A percentile compares a stretch with the other conserved stretches of the same genome.
Evolutionary conservation across 164 flowering plant species (phyloP).

Genomic region (Vitis rotundifolia): DNA sequence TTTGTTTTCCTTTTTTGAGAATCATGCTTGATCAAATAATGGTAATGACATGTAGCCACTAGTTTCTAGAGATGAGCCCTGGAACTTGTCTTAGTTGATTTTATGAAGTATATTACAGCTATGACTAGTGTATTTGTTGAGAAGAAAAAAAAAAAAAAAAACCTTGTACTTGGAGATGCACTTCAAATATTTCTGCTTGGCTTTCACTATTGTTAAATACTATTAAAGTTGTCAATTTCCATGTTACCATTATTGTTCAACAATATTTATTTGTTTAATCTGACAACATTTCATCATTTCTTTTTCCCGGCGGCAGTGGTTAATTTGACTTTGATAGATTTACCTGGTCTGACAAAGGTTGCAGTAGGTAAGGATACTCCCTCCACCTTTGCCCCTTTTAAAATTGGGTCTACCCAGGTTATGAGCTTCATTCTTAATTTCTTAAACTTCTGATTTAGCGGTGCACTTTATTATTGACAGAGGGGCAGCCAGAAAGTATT

Average conservation of each 20-base stretch:
- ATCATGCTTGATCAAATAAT: no score
- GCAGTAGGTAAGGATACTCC: slow-evolving; percentile 56
- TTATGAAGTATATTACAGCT: no score
- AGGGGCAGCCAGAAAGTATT: slow-evolving; percentile 62
- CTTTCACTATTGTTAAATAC: no score
- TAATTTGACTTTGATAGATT: slow-evolving; percentile 82
- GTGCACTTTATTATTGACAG: slow-evolving; percentile 24
- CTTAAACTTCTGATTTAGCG: background rate
- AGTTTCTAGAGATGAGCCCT: no score
- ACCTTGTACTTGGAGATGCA: no score
- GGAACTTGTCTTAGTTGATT: no score
- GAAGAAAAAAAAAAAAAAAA: no score
- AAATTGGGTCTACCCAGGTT: background rate
- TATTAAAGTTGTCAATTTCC: no score
- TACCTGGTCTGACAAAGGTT: slow-evolving; percentile 92
- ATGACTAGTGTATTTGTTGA: no score
- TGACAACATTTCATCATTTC: slow-evolving; percentile 7
- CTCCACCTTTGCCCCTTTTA: background rate
- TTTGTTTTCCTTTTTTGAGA: no score
- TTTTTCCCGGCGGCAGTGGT: slow-evolving; percentile 59
- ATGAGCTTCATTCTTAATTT: background rate
- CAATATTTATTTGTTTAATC: background rate
- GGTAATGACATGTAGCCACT: no score
- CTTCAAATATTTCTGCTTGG: no score
- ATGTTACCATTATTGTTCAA: background rate